Base-by-base conservation (phyloP, 208 protist species). In the Wallacemonas sp. region DNA sequence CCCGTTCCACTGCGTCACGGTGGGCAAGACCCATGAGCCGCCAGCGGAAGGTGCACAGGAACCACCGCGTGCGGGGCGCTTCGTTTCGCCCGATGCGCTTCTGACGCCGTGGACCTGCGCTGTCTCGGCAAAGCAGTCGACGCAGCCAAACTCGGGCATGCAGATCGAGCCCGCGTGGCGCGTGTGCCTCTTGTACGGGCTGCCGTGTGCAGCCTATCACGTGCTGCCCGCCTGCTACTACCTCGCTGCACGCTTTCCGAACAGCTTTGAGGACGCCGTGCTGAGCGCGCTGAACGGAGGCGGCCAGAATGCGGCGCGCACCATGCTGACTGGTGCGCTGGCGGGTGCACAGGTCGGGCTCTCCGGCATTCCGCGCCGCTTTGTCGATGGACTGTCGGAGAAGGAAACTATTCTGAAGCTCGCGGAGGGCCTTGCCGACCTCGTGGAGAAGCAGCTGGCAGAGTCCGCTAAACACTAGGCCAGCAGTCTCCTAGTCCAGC, bases 151-250 rank as follows among this genome's bases (percentile, higher is more conserved):
- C 52, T 41, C 65, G 8, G 56, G 65, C 49, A 67, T 80, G 39
- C 46, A 47, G 33, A 75, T 80, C 24, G 74, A 80, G 56, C 74
- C 74, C 0, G 74, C 74, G 2, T 75, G 52, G 57, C 62, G 54
- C 34, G 68, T 69, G 6, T 74, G 68, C 9, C 52, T 75, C 0
- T 58, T 80, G 38, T 80, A 72, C 47, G 74, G 74, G 3, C 63
- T 75, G 74, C 74, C 68, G 2, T 80, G 74, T 34, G 74, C 74
- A 2, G 49, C 68, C 34, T 80, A 80, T 48, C 68, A 80, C 56
- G 46, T 80, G 29, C 60, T 80, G 11, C 74, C 74, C 4, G 74
- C 74, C 1, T 66, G 47, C 14, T 80, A 80, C 62, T 80, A 75
- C 61, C 68, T 80, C 39, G 16, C 68, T n/a, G 68, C 74, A 12